phyloP scores from a whole-genome alignment of 176 grass and related monocot genomes.

The Thalia dealbata region DNA sequence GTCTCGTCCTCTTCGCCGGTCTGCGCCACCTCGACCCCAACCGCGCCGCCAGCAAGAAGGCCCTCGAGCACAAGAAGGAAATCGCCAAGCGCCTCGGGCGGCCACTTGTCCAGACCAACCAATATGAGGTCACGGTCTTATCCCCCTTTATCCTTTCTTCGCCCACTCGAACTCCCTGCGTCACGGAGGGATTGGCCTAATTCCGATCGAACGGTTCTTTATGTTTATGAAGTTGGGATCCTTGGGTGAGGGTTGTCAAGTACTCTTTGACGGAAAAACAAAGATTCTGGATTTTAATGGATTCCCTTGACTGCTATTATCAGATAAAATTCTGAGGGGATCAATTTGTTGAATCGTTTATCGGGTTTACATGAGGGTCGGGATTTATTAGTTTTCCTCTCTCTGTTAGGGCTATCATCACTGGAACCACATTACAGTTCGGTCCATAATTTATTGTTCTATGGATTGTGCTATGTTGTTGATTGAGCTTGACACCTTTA shows the following conservation, averaged over 20 bases:
- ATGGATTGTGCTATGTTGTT: no score
- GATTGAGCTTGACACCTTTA: no score
- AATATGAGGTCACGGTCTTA: conserved; percentile 54
- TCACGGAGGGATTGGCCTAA: no score
- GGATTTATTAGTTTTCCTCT: not conserved
- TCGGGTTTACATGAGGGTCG: no score
- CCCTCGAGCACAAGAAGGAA: conserved; percentile 93
- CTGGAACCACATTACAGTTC: not conserved
- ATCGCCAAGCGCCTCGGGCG: conserved; percentile 93
- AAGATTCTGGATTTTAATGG: no score
- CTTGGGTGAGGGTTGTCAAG: not conserved
- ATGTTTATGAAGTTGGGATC: not conserved
- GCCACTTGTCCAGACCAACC: conserved; percentile 78
- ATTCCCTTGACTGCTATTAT: not conserved
- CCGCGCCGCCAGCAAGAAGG: conserved; percentile 75
- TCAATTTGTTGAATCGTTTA: not conserved
- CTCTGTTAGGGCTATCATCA: no score
- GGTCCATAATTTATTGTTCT: not conserved
- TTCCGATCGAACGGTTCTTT: no score
- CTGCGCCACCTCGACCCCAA: conserved; percentile 91
- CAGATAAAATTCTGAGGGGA: not conserved
- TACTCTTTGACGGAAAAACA: no score
- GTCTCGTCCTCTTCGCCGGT: conserved; percentile 93
- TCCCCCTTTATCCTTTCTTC: not conserved
- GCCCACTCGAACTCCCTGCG: not conserved